Evolutionary conservation across 1,139 yeast genomes (phyloP).

Genomic region (Suhomyces maxii): DNA sequence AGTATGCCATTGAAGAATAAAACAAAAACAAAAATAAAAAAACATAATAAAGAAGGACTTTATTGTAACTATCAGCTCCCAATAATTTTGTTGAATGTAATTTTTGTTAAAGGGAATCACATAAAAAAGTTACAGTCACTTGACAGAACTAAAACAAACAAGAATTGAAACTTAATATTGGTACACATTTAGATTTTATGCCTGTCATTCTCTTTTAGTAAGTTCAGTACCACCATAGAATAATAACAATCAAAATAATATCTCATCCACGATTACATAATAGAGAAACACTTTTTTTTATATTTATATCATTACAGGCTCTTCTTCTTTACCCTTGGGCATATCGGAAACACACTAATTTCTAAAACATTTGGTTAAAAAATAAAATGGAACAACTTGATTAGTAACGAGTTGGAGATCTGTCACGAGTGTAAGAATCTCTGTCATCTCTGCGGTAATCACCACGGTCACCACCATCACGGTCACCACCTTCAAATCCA

Average conservation of each 20-base stretch:
- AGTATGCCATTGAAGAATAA: background rate
- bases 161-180: conserved; percentile 1
- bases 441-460: conserved; percentile 37
- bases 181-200: background rate
- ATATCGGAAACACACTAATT: conserved; percentile 10
- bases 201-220: background rate
- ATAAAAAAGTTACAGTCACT: background rate
- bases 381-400: conserved; percentile 1
- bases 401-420: conserved; percentile 59
- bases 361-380: conserved; percentile 8
- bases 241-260: too few species aligned
- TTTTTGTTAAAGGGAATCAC: background rate
- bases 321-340: conserved; percentile 9
- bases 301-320: conserved; percentile 11
- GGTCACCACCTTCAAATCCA: conserved; percentile 36
- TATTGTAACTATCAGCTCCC: background rate
- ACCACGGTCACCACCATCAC: conserved; percentile 44
- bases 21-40: background rate
- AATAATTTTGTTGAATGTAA: background rate
- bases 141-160: conserved; percentile 1
- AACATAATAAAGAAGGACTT: too few species aligned
- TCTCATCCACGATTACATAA: conserved; percentile 7
- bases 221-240: background rate
- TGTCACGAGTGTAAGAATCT: conserved; percentile 53
- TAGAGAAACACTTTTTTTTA: conserved; percentile 7